A percentile compares a stretch with the other conserved stretches of the same genome.
Evolutionary conservation across 208 protist species (phyloP).

Genomic region (Crithidia mellificae): DNA sequence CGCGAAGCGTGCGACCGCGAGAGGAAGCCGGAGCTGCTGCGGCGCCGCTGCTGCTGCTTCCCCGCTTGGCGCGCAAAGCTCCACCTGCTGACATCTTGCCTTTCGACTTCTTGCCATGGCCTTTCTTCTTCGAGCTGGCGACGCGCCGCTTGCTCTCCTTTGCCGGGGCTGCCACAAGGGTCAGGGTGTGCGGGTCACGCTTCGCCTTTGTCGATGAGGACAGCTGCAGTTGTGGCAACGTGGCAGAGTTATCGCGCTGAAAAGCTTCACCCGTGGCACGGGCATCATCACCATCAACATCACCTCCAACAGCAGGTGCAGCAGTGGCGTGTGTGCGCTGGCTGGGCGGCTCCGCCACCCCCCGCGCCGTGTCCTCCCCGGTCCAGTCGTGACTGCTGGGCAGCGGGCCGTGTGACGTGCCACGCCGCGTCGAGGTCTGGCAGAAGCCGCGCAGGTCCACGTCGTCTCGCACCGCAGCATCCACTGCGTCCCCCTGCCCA

Average conservation of each 20-base stretch:
- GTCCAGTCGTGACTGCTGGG: slow-evolving; percentile 1
- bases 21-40: background rate
- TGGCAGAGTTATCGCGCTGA: background rate
- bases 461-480: background rate
- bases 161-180: background rate
- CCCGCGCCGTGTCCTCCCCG: background rate
- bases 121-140: background rate
- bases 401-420: background rate
- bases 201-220: background rate
- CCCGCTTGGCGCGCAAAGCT: background rate
- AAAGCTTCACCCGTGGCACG: background rate
- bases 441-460: background rate
- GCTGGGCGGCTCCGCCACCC: background rate
- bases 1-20: background rate
- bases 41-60: background rate
- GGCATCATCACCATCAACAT: too few species aligned
- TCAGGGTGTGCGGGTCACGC: background rate
- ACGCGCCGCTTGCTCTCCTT: background rate
- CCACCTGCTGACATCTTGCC: background rate
- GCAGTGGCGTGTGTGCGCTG: background rate
- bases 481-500: background rate
- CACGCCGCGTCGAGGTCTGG: slow-evolving; percentile 9
- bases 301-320: too few species aligned
- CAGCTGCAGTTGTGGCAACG: background rate
- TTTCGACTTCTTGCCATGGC: background rate